These are phyloP conservation scores for Stenogyne calaminthoides DNA, from an alignment of 305 asterid genomes.

Conservation along the genomic window DNA sequence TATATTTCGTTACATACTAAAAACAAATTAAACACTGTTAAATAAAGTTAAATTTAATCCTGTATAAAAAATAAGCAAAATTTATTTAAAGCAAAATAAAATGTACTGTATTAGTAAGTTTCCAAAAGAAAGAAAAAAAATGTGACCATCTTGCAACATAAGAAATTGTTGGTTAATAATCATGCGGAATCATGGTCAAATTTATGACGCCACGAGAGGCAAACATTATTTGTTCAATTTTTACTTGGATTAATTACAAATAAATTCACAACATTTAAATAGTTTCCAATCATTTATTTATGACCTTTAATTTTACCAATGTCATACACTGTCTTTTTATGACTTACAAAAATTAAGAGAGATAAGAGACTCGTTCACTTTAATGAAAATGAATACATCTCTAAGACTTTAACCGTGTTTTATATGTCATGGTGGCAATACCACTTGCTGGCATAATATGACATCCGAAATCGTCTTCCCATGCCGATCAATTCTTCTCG, in stretches of 20 bases:
- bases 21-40: no score
- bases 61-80: no score
- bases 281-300: not conserved
- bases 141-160: not conserved
- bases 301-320: not conserved
- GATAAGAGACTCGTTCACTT: not conserved
- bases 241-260: not conserved
- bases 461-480: conserved; percentile 89
- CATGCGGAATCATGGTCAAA: not conserved
- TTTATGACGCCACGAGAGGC: not conserved
- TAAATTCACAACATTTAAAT: not conserved
- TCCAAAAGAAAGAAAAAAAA: no score
- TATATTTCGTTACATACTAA: no score
- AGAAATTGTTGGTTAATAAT: not conserved
- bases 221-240: not conserved
- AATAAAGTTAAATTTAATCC: no score
- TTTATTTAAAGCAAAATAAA: no score
- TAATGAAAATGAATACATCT: not conserved
- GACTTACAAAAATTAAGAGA: not conserved
- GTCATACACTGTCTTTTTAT: not conserved
- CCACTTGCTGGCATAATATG: conserved; percentile 62
- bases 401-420: not conserved
- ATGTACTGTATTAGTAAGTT: no score
- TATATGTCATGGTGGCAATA: conserved; percentile 60
- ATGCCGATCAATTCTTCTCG: conserved; percentile 90